These are phyloP conservation scores for Medicago ruthenica DNA, from an alignment of 306 rosid species.

Conservation along the genomic window DNA sequence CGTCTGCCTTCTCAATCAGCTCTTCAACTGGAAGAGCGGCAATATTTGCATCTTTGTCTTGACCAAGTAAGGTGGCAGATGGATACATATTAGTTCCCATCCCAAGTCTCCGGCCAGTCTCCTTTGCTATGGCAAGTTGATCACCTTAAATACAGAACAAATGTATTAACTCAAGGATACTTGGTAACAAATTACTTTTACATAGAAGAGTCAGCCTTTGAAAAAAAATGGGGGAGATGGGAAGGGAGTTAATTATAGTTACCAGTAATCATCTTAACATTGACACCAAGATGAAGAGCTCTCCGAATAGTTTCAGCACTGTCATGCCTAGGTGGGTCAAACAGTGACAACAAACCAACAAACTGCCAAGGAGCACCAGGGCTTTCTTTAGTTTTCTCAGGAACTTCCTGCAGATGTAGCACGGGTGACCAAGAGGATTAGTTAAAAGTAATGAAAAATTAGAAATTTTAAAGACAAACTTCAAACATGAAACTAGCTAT, in stretches of 20 bases:
- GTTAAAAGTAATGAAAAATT: conserved; percentile 3
- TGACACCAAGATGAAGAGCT: conserved; percentile 97
- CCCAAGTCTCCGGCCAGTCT: conserved; percentile 96
- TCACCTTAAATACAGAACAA: conserved; percentile 63
- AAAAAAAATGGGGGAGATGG: neutral
- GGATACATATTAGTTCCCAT: conserved; percentile 99
- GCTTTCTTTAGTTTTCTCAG: conserved; percentile 78
- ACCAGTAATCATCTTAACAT: conserved; percentile 99
- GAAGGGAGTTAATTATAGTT: conserved; percentile 27
- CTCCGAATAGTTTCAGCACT: conserved; percentile 97
- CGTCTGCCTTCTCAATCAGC: conserved; percentile 96
- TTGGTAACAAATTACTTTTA: neutral
- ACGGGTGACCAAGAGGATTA: neutral
- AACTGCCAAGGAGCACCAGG: conserved; percentile 89
- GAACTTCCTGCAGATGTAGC: conserved; percentile 73
- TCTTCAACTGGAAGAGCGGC: conserved; percentile 93
- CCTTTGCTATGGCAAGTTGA: conserved; percentile 99
- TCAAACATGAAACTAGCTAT: conserved; percentile 15
- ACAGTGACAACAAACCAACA: conserved; percentile 88
- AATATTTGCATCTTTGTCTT: conserved; percentile 81
- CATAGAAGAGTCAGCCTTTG: neutral
- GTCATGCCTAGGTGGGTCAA: conserved; percentile 97
- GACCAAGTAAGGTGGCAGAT: conserved; percentile 91
- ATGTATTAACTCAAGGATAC: conserved; percentile 31
- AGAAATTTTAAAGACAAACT: neutral